Evolutionary conservation across 2,329 filamentous ascomycete species (phyloP), one percentile per base, ranked within the genome.

Genomic region (Capronia americana): DNA sequence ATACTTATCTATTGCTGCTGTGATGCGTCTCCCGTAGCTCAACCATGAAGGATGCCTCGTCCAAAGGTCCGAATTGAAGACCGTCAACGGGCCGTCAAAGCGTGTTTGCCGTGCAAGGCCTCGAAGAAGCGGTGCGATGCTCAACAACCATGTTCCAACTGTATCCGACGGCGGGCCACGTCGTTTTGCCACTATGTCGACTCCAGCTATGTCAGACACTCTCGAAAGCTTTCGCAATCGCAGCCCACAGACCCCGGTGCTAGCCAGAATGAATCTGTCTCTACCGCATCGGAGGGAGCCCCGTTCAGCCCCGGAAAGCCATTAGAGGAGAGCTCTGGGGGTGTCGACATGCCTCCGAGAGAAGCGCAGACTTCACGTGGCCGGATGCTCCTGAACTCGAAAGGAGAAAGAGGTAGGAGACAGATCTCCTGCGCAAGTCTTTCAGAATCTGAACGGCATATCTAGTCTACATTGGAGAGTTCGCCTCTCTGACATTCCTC

Each of bases 401-500:
- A 83, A 20, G 84, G 85, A 3, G 84, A 87, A 70, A 78, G 79
- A 79, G 79, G 83, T 84, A 75, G 6, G 60, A 44, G 11, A 4
- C 44, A 20, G 7, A 14, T 7, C 24, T 28, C 2, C 17, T 60
- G 11, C 32, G 14, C 24, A 26, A 54, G 10, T n/a, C 23, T 20
- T 23, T 24, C 7, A 26, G 28, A 48, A 32, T n/a, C 57, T 51
- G 32, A 59, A 24, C 48, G 17, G 10, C 14, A 7, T 6, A 38
- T 58, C 20, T 50, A 84, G 81, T 85, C 0, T 85, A 81, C 57
- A 78, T 84, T 56, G 80, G 83, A n/a, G 77, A 80, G n/a, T 82
- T 81, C 10, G 83, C 83, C 1, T 82, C 83, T 0, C 75, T 88
- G 14, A 87, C 85, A 0, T 87, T 87, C 64, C 74, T 87, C 0